These are phyloP conservation scores for Cyberlindnera veronae DNA, from an alignment of 805 yeast genomes.

Conservation along the genomic window DNA sequence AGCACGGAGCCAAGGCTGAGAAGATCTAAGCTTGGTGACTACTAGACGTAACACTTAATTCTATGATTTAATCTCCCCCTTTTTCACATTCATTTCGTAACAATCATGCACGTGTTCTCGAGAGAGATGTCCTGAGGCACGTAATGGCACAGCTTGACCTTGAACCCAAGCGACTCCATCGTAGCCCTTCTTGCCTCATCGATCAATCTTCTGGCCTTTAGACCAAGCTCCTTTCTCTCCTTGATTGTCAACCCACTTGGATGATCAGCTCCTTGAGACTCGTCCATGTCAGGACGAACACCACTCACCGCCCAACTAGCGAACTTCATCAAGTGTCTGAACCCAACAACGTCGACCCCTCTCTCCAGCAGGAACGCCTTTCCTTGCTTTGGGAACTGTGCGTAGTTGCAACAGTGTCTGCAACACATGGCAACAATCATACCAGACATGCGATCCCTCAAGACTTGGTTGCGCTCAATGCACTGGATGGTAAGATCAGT, in stretches of 20 bases:
- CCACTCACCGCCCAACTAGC: constrained; percentile 93
- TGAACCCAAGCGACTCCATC: constrained; percentile 36
- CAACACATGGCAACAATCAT: constrained; percentile 89
- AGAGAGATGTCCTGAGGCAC: constrained; percentile 54
- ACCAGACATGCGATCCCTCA: constrained; percentile 41
- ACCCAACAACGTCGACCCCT: constrained; percentile 34
- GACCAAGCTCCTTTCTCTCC: constrained; percentile 60
- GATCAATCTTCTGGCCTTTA: constrained; percentile 63
- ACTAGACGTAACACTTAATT: too few relatives aligned
- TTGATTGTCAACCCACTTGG: constrained; percentile 40
- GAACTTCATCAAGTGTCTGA: constrained; percentile 52
- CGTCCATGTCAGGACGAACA: constrained; percentile 36
- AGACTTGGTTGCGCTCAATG: constrained; percentile 39
- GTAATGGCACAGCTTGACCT: constrained; percentile 55
- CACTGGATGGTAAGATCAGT: constrained; percentile 80
- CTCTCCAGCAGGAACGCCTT: constrained; percentile 19
- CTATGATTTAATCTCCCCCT: constrained; percentile 1
- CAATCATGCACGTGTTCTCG: constrained; percentile 63
- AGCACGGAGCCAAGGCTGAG: constrained; percentile 89
- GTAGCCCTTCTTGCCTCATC: constrained; percentile 68
- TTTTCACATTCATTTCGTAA: constrained; percentile 11
- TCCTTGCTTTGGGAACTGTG: constrained; percentile 40
- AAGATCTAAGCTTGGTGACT: constrained; percentile 73
- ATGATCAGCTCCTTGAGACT: constrained; percentile 41
- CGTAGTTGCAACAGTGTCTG: constrained; percentile 76